Evolutionary conservation across 257 asterid species (phyloP).

Genomic region (Verbascum thapsus): DNA sequence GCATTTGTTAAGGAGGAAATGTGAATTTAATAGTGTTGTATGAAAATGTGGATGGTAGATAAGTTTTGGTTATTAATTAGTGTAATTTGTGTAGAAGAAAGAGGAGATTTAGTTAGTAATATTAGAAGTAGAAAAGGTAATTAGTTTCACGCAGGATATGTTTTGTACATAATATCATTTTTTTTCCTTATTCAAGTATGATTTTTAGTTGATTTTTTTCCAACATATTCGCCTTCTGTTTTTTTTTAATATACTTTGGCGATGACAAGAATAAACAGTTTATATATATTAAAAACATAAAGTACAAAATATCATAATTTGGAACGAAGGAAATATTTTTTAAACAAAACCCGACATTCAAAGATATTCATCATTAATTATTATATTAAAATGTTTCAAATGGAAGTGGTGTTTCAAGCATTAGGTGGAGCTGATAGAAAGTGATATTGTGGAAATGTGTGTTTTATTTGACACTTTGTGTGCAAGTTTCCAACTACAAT

Average conservation of each 20-base stretch:
- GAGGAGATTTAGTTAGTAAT: conserved; percentile 13
- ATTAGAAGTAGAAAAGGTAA: not conserved
- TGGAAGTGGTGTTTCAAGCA: too few relatives aligned
- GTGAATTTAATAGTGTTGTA: not conserved
- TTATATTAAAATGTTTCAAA: not conserved
- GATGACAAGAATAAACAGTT: too few relatives aligned
- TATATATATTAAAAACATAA: too few relatives aligned
- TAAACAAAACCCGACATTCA: not conserved
- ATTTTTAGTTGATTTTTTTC: too few relatives aligned
- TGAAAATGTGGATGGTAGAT: too few relatives aligned
- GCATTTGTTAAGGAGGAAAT: not conserved
- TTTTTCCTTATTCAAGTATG: not conserved
- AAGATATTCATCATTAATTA: too few relatives aligned
- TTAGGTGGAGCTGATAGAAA: not conserved
- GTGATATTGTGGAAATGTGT: not conserved
- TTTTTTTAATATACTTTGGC: too few relatives aligned
- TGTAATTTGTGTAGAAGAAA: not conserved
- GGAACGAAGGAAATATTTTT: too few relatives aligned
- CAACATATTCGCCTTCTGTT: not conserved
- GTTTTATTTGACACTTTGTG: not conserved
- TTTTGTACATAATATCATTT: conserved; percentile 6
- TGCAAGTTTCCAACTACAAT: too few relatives aligned
- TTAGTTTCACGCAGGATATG: conserved; percentile 14
- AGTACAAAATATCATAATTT: too few relatives aligned
- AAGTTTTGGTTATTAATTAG: too few relatives aligned